Conservation (phyloP, 78 protist species). For the Cyanophora paradoxa region DNA sequence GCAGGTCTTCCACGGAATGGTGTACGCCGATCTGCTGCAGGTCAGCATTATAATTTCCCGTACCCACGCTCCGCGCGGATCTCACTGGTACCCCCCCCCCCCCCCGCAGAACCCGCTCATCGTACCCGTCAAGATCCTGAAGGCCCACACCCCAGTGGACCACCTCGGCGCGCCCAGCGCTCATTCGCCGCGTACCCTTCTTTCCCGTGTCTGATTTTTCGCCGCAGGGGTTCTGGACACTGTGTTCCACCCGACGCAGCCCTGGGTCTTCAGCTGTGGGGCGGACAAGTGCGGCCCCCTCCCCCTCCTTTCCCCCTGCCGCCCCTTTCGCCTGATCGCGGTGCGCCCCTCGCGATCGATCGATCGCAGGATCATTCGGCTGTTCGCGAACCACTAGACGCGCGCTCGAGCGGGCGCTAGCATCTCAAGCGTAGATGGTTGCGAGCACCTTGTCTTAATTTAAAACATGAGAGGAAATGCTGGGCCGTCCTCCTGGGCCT, state of each 20-base stretch:
- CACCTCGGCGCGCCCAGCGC: neutral
- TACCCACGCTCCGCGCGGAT: too few species aligned
- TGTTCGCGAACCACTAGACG: too few species aligned
- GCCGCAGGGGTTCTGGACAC: slow-evolving; percentile 71
- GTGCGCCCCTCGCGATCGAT: too few species aligned
- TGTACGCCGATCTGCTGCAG: slow-evolving; percentile 59
- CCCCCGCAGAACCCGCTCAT: slow-evolving; percentile 91
- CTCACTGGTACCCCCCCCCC: too few species aligned
- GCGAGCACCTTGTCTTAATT: too few species aligned
- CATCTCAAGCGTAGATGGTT: too few species aligned
- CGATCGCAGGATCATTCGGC: too few species aligned
- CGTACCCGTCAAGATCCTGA: slow-evolving; percentile 86
- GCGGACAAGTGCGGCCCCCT: slow-evolving; percentile 73
- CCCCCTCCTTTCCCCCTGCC: too few species aligned
- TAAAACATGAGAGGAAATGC: too few species aligned
- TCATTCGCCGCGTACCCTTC: neutral
- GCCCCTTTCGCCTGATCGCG: too few species aligned
- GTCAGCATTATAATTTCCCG: neutral
- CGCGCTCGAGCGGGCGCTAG: too few species aligned
- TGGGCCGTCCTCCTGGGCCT: too few species aligned
- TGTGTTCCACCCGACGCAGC: slow-evolving; percentile 87
- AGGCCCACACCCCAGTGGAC: slow-evolving; percentile 48
- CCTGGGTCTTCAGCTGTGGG: slow-evolving; percentile 90
- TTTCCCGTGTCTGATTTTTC: neutral
- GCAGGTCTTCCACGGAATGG: slow-evolving; percentile 80